Evolutionary conservation across 116 monocot genomes (phyloP).

Genomic region (Cymodocea nodosa): DNA sequence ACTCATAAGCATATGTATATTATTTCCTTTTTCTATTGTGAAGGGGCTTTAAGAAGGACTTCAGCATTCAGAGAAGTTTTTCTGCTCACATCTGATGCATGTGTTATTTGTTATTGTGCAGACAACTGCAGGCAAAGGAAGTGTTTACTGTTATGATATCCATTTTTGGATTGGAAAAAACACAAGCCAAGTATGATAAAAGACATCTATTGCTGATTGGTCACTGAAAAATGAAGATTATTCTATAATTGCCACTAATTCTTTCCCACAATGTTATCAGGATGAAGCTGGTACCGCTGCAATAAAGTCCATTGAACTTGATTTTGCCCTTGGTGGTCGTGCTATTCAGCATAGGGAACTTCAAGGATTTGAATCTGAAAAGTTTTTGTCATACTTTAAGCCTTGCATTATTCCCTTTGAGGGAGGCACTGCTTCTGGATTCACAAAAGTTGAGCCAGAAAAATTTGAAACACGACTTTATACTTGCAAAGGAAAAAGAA

Average conservation of each 20-base stretch:
- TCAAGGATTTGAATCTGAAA: constrained; percentile 94
- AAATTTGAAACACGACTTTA: constrained; percentile 83
- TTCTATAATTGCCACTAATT: neutral
- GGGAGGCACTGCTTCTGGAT: constrained; percentile 89
- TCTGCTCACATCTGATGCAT: neutral
- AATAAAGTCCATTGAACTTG: constrained; percentile 90
- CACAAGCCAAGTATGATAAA: constrained; percentile 59
- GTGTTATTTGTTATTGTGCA: constrained; percentile 9
- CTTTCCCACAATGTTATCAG: constrained; percentile 17
- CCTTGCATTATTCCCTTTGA: constrained; percentile 95
- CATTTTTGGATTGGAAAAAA: constrained; percentile 98
- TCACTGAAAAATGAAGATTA: neutral
- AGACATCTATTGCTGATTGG: neutral
- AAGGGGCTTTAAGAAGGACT: too few species aligned
- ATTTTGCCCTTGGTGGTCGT: constrained; percentile 87
- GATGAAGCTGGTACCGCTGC: constrained; percentile 99
- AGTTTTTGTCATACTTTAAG: constrained; percentile 93
- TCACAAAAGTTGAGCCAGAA: constrained; percentile 59
- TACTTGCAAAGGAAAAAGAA: constrained; percentile 80
- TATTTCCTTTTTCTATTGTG: too few species aligned
- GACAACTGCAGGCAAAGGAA: constrained; percentile 76
- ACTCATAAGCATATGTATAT: neutral
- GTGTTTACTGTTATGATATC: constrained; percentile 67
- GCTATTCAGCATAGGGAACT: constrained; percentile 87
- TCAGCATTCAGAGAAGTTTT: too few species aligned